These are phyloP conservation scores for Candida suzukii DNA, from an alignment of 805 yeast species.

Conservation along the genomic window DNA sequence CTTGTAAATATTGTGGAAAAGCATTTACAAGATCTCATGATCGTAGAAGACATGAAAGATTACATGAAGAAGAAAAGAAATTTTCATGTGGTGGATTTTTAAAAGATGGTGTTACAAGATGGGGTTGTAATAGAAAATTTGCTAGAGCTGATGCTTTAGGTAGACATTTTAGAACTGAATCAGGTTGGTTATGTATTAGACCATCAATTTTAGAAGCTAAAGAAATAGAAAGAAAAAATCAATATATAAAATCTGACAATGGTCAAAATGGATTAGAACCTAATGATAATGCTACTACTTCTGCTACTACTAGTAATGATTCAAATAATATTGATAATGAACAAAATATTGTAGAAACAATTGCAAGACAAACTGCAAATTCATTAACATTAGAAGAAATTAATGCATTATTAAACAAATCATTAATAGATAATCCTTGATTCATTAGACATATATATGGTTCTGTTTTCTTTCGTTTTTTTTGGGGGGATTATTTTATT, in stretches of 20 bases:
- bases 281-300: too few species aligned
- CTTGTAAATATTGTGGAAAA: constrained; percentile 56
- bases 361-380: constrained; percentile 1
- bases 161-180: constrained; percentile 69
- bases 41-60: constrained; percentile 63
- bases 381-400: background rate
- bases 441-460: background rate
- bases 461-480: too few species aligned
- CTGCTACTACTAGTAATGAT: background rate
- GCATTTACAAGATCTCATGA: constrained; percentile 76
- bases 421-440: background rate
- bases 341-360: background rate
- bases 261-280: too few species aligned
- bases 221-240: constrained; percentile 10
- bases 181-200: constrained; percentile 62
- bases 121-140: constrained; percentile 74
- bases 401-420: background rate
- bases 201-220: constrained; percentile 54
- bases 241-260: background rate
- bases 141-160: constrained; percentile 76
- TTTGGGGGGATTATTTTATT: too few species aligned
- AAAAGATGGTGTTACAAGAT: constrained; percentile 47
- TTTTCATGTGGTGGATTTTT: constrained; percentile 60
- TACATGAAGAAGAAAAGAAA: constrained; percentile 69
- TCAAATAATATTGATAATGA: background rate